Evolutionary conservation across 1,139 yeast genomes (phyloP), one percentile per base, ranked within the genome.

Genomic region (Candida tunisiensis): DNA sequence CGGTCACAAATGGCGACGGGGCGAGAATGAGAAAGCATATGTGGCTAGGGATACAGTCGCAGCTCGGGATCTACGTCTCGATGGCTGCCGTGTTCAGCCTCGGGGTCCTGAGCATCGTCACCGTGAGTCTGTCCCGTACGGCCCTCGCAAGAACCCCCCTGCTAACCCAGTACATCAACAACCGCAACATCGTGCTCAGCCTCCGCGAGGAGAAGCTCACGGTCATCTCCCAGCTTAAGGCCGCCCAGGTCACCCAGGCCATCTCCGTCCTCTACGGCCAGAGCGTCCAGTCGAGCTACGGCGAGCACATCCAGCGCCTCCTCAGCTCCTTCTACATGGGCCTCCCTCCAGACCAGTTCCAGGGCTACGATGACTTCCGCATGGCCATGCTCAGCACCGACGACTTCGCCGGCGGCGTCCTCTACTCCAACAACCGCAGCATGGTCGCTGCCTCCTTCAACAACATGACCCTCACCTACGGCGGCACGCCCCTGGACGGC

Each of bases 161-260:
- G 16, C 24, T 20, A 16, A 25, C 19, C 11, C 16, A 14, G 83
- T 31, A 65, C 72, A 5, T 79, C 24, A 38, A 78, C 49, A 79
- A 77, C 45, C 68, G 82, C 11, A 49, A 57, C 10, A 74, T 73
- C 34, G 66, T 75, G 35, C 62, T 71, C 28, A 54, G 63, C 29
- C 55, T 79, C 28, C 60, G 92, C 39, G 65, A 72, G 2, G 83
- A 78, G 33, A 62, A 88, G 34, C 55, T 83, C 18, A 71, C 67
- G 40, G 78, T 80, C 24, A 78, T 80, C 14, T 77, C 93, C 5
- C 82, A 79, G 42, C 57, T 82, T 35, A 80, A 79, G 45, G 68
- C 85, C 1, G 69, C 88, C 1, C 94, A 83, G 49, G 62, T 82
- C 13, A 62, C 65, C 28, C 93, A 80, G 49, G 67, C 69, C 19